Conservation (phyloP, 768 basidiomycete species). For the Naganishia vishniacii region DNA sequence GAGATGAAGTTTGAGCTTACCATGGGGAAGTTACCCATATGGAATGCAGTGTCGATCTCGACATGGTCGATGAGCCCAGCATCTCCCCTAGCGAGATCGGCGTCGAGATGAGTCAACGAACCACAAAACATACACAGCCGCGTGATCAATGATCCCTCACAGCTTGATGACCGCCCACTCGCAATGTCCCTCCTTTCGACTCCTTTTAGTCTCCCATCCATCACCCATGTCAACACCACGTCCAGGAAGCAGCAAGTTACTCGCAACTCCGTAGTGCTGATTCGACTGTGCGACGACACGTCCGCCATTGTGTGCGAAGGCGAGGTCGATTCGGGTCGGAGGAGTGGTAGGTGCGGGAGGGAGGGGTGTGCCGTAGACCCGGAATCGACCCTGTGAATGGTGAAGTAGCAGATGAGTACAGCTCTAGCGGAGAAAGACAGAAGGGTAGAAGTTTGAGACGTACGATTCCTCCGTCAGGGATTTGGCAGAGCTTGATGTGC, state of each 20-base stretch:
- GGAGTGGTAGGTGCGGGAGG: slow-evolving; percentile 22
- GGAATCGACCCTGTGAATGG: slow-evolving; percentile 37
- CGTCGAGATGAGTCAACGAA: neutral
- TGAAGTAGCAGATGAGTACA: slow-evolving; percentile 50
- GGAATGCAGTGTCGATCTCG: slow-evolving; percentile 90
- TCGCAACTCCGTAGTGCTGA: slow-evolving; percentile 89
- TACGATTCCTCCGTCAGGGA: slow-evolving; percentile 95
- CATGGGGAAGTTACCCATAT: slow-evolving; percentile 89
- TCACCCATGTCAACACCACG: slow-evolving; percentile 87
- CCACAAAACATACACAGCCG: no score
- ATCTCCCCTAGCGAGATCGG: slow-evolving; percentile 68
- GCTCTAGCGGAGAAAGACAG: neutral
- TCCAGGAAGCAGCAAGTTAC: slow-evolving; percentile 85
- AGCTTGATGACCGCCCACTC: slow-evolving; percentile 73
- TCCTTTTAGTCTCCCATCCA: slow-evolving; percentile 97
- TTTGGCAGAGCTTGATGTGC: slow-evolving; percentile 86
- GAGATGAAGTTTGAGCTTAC: slow-evolving; percentile 33
- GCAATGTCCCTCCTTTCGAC: slow-evolving; percentile 63
- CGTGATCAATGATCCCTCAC: slow-evolving; percentile 52
- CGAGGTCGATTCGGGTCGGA: slow-evolving; percentile 64
- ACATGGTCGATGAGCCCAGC: slow-evolving; percentile 65
- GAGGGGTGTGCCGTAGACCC: slow-evolving; percentile 25
- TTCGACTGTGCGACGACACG: slow-evolving; percentile 78
- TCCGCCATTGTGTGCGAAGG: slow-evolving; percentile 84
- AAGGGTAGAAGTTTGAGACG: slow-evolving; percentile 43